These are phyloP conservation scores for Beta corolliflora DNA, from an alignment of 179 eudicot genomes.

Conservation along the genomic window DNA sequence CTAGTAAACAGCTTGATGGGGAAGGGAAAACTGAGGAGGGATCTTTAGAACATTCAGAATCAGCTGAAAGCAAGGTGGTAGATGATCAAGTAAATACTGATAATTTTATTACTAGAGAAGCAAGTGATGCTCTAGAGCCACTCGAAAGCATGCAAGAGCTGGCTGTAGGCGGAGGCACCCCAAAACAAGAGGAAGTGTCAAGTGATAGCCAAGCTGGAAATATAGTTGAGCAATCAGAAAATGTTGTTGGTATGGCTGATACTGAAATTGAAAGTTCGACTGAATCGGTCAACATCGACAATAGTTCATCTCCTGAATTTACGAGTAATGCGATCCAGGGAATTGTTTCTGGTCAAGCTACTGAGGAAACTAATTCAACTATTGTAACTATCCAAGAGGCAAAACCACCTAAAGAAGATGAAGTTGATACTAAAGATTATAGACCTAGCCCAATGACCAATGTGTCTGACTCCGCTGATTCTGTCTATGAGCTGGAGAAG, in stretches of 20 bases:
- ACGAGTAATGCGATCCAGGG: conserved; percentile 40
- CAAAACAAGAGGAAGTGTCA: conserved; percentile 34
- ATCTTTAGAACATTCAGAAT: conserved; percentile 34
- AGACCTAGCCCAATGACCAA: conserved; percentile 47
- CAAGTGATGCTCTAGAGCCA: conserved; percentile 32
- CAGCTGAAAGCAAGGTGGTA: conserved; percentile 39
- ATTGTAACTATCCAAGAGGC: conserved; percentile 38
- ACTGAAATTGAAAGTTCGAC: conserved; percentile 41
- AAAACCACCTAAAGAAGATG: conserved; percentile 30
- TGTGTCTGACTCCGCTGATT: conserved; percentile 42
- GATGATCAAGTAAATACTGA: conserved; percentile 30
- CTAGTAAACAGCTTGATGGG: conserved; percentile 31
- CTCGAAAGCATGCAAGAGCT: conserved; percentile 43
- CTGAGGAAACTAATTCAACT: conserved; percentile 36
- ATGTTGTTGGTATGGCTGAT: conserved; percentile 26
- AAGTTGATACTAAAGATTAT: conserved; percentile 43
- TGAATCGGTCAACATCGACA: conserved; percentile 28
- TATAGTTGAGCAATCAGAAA: conserved; percentile 32
- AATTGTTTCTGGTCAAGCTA: conserved; percentile 36
- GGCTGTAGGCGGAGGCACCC: conserved; percentile 29
- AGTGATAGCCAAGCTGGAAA: conserved; percentile 37
- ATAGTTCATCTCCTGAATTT: conserved; percentile 33
- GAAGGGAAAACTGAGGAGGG: conserved; percentile 36
- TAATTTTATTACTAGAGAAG: conserved; percentile 30
- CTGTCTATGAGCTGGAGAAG: conserved; percentile 70